Evolutionary conservation across 805 yeast genomes (phyloP), one percentile per base, ranked within the genome.

Genomic region (Osmozyma mogii): DNA sequence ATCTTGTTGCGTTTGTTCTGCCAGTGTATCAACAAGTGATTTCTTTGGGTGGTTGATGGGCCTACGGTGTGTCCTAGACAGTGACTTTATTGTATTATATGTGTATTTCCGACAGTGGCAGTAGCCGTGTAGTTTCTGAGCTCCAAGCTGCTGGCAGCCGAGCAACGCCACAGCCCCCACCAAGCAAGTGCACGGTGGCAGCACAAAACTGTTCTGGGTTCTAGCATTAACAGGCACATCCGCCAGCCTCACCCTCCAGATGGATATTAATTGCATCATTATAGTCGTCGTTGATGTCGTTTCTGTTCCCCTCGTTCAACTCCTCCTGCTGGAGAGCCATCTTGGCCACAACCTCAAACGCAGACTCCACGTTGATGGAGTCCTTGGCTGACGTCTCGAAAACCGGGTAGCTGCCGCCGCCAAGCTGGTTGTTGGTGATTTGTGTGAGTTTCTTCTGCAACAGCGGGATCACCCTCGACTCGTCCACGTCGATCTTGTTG

Each of bases 381-480:
- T 87, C 96, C 62, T 89, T 92, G 12, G 98, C 98, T 66, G 92
- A 78, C n/a, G 98, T 89, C 57, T 89, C 95, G 50, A 92, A 89
- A 36, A 88, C 77, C 3, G 98, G 97, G 42, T 61, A 61, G 43
- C 54, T 59, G 37, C 87, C 67, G 40, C 87, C 84, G 2, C 58
- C 94, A 61, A 52, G 70, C 39, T 63, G 69, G 40, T 61, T 59
- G 35, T 51, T 56, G 34, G 67, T 61, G 35, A 61, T 58, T 27
- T 64, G 58, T 36, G 63, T 59, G 30, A 74, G 68, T 43, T 72
- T 72, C 52, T 72, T 72, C 25, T 64, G 63, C 40, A 61, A 57
- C 15, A 71, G 64, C 11, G 79, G 82, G 25, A 76, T 77, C 43
- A 94, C 76, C 58, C 87, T 84, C 43, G 79, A 69, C 47, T 89